phyloP scores from a whole-genome alignment of 1,284 basidiomycete genomes.

The Cystobasidiaceae sp. region DNA sequence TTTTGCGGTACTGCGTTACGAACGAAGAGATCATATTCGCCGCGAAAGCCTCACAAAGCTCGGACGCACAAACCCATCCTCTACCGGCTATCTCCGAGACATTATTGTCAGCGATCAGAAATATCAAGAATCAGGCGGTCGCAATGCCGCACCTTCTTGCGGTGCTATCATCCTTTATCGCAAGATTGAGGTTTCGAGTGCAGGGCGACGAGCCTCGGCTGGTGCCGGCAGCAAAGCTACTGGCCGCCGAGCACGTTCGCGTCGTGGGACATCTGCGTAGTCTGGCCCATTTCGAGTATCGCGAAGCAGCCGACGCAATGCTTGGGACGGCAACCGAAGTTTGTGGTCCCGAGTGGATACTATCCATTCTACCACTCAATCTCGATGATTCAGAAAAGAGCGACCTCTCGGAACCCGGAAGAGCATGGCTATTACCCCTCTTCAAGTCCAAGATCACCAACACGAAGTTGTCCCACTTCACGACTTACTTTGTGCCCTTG shows the following conservation, averaged over 20 bases:
- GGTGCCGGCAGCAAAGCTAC: slow-evolving; percentile 62
- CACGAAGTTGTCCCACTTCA: slow-evolving; percentile 78
- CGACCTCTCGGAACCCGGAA: slow-evolving; percentile 46
- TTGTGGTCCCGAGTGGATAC: slow-evolving; percentile 74
- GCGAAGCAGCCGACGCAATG: slow-evolving; percentile 77
- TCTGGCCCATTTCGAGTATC: slow-evolving; percentile 80
- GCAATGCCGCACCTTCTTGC: slow-evolving; percentile 66
- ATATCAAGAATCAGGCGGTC: slow-evolving; percentile 60
- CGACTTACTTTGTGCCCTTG: slow-evolving; percentile 83
- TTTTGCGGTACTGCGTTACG: slow-evolving; percentile 57
- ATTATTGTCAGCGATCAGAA: neutral
- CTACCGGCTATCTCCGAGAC: slow-evolving; percentile 13
- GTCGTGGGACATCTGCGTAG: slow-evolving; percentile 70
- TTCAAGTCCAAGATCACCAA: slow-evolving; percentile 71
- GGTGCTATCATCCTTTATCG: slow-evolving; percentile 48
- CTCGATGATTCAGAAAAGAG: slow-evolving; percentile 54
- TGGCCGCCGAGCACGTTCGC: slow-evolving; percentile 68
- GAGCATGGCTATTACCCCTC: slow-evolving; percentile 87
- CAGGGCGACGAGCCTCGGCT: slow-evolving; percentile 34
- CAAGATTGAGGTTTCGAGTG: slow-evolving; percentile 38
- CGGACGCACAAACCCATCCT: slow-evolving; percentile 3
- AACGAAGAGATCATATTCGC: slow-evolving; percentile 55
- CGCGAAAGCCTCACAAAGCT: slow-evolving; percentile 46
- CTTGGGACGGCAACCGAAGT: slow-evolving; percentile 77
- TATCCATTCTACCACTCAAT: slow-evolving; percentile 75